Conservation (phyloP, 1,284 basidiomycete genomes). For the Apiotrichum sp. region DNA sequence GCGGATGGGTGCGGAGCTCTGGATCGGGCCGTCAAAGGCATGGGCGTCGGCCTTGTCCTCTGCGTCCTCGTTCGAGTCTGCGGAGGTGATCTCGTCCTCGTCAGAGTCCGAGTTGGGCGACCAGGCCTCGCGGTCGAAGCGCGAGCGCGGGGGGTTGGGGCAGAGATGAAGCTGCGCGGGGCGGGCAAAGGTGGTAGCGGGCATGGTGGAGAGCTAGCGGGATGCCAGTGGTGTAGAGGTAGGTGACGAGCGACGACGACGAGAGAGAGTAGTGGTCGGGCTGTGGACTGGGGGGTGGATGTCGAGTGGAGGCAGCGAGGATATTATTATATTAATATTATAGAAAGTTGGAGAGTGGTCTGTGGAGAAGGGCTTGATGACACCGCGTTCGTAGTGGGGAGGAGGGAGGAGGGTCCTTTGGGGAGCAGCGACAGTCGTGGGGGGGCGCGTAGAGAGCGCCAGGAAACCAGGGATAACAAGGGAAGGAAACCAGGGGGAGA, state of each 20-base stretch:
- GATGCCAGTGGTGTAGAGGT: neutral
- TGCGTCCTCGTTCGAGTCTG: neutral
- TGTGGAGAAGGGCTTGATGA: neutral
- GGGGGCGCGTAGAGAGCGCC: neutral
- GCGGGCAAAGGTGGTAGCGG: conserved; percentile 2
- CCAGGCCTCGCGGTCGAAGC: neutral
- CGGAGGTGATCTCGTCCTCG: conserved; percentile 7
- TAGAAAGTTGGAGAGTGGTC: neutral
- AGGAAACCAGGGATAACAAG: neutral
- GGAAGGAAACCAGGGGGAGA: no score
- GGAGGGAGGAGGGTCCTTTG: neutral
- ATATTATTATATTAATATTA: neutral
- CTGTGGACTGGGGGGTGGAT: neutral
- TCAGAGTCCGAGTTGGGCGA: conserved; percentile 3
- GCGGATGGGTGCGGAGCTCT: neutral
- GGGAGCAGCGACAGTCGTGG: no score
- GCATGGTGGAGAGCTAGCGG: conserved; percentile 2
- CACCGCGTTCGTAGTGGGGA: neutral
- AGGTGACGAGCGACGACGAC: neutral
- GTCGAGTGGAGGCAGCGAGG: neutral
- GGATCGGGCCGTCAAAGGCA: neutral
- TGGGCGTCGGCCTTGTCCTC: conserved; percentile 2
- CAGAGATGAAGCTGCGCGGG: conserved; percentile 7
- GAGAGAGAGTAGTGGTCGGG: neutral
- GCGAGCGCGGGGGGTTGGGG: neutral